Evolutionary conservation across 2,329 filamentous ascomycete genomes (phyloP).

Genomic region (Penicillium sp.): DNA sequence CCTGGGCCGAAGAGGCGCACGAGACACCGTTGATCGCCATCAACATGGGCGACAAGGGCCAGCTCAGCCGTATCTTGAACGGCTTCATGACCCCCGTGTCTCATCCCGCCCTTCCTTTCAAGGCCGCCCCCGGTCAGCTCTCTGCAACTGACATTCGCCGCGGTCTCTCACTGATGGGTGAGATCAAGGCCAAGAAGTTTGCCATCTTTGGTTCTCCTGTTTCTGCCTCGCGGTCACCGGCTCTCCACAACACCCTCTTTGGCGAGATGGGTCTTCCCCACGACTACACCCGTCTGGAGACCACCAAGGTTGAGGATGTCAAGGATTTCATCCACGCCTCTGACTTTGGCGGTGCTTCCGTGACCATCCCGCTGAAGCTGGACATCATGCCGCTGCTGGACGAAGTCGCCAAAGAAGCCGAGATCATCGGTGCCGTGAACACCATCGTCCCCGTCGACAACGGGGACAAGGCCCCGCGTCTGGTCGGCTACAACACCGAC

Average conservation of each 20-base stretch:
- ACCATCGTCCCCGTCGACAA: conserved; percentile 67
- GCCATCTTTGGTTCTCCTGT: conserved; percentile 87
- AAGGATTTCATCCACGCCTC: conserved; percentile 61
- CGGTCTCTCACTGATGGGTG: conserved; percentile 71
- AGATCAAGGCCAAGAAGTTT: conserved; percentile 70
- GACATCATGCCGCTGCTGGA: conserved; percentile 80
- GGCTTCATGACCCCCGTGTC: conserved; percentile 91
- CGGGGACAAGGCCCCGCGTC: conserved; percentile 44
- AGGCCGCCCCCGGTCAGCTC: conserved; percentile 88
- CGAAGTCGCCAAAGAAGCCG: conserved; percentile 71
- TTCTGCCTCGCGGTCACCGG: conserved; percentile 74
- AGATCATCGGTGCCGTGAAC: conserved; percentile 86
- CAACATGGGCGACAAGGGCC: conserved; percentile 87
- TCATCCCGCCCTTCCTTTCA: conserved; percentile 82
- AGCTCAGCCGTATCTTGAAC: conserved; percentile 86
- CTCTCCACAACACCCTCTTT: conserved; percentile 86
- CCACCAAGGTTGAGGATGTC: conserved; percentile 59
- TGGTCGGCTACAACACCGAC: conserved; percentile 90
- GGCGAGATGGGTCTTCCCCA: conserved; percentile 73
- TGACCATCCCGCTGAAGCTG: conserved; percentile 92
- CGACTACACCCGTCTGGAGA: conserved; percentile 72
- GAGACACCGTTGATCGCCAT: conserved; percentile 84
- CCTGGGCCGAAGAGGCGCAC: conserved; percentile 66
- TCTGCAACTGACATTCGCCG: conserved; percentile 83
- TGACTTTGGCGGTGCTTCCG: conserved; percentile 85